These are phyloP conservation scores for Mollisia scopiformis DNA, from an alignment of 2,329 filamentous ascomycete species.

Conservation along the genomic window DNA sequence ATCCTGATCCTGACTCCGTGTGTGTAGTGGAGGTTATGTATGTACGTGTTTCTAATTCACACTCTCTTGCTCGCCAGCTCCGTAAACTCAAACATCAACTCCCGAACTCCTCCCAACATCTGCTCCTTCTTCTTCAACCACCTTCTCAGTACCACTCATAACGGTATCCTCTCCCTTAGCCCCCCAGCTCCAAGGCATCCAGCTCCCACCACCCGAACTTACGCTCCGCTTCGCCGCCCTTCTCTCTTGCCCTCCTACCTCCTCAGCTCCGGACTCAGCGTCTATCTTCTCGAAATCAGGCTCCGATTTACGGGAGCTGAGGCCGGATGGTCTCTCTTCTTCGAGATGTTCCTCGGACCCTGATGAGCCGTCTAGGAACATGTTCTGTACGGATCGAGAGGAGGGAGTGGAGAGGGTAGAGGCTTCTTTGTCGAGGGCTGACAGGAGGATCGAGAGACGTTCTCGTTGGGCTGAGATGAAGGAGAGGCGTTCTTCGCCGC, in stretches of 20 bases:
- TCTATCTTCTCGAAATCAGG: constrained; percentile 90
- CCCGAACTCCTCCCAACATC: constrained; percentile 26
- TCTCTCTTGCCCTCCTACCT: constrained; percentile 41
- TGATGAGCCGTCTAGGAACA: too few relatives aligned
- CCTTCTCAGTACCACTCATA: constrained; percentile 12
- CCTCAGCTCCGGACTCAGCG: constrained; percentile 67
- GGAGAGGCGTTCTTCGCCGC: constrained; percentile 67
- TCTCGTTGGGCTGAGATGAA: constrained; percentile 83
- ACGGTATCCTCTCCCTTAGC: constrained; percentile 34
- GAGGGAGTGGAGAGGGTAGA: constrained; percentile 44
- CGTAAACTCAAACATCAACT: constrained; percentile 17
- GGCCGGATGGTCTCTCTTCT: constrained; percentile 45
- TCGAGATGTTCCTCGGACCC: constrained; percentile 6
- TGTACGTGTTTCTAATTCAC: background rate
- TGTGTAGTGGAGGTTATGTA: background rate
- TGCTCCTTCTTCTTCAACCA: constrained; percentile 7
- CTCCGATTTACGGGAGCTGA: constrained; percentile 84
- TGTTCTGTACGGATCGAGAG: constrained; percentile 5
- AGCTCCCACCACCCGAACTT: constrained; percentile 43
- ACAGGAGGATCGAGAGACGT: constrained; percentile 72
- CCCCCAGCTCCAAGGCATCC: constrained; percentile 55
- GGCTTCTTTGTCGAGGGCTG: constrained; percentile 80
- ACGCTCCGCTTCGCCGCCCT: constrained; percentile 35
- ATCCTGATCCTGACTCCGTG: background rate
- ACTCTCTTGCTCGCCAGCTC: background rate